Evolutionary conservation across 1,139 yeast species (phyloP), one percentile per base, ranked within the genome.

Genomic region (Pichia sp.): DNA sequence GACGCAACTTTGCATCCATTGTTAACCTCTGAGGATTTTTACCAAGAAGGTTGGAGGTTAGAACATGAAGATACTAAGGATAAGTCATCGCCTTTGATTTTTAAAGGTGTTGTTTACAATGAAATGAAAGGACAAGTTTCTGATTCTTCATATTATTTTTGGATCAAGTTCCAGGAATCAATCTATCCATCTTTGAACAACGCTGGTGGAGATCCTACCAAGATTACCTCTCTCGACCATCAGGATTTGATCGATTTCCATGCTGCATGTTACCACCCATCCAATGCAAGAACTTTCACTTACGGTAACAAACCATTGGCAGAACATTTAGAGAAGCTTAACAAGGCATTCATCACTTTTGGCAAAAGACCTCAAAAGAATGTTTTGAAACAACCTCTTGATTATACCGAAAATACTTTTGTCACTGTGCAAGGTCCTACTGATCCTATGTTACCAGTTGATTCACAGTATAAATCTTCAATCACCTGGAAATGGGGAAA

Each of bases 51-150:
- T 31, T 91, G 99, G 99, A 76, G 99, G 59, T 66, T 93, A 35
- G 99, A 91, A 60, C 78, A 85, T 52, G 75, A 75, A 42, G 71
- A 69, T 38, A 64, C 78, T 5, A 59, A 68, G 12, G 89, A 89
- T 55, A 64, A 67, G 8, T 48, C 54, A 0, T 70, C 84, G 15
- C 83, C 85, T 1, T 59, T 91, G 37, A 69, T 68, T 8, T 86
- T 85, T 60, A 91, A 91, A 62, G 99, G 99, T 31, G 98, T 91
- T 26, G 99, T 91, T 2, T 91, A 84, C 61, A 91, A 91, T 58
- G 99, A 91, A 64, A 91, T 91, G 99, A 91, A 93, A 62, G 99
- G 99, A 5, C 97, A 91, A 63, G 77, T 86, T 56, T 84, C 96
- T 1, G 91, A 86, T 58, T 77, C 96, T 0, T 77, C 89, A 4